phyloP scores from a whole-genome alignment of 345 rosid genomes.

The Syzygium aqueum region DNA sequence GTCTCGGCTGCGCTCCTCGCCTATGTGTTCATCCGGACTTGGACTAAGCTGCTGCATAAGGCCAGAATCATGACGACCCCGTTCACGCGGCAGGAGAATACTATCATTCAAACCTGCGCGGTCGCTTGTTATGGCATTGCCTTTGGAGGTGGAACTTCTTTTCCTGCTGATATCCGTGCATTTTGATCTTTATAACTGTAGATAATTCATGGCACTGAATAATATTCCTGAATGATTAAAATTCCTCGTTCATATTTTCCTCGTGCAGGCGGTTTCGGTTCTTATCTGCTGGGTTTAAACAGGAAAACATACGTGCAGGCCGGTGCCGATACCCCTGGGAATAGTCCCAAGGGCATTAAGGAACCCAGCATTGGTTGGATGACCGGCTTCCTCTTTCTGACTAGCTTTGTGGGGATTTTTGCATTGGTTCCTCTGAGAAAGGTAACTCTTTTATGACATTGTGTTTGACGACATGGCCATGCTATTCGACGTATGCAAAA shows the following conservation, averaged over 20 bases:
- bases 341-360: slow-evolving; percentile 51
- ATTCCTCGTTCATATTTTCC: background rate
- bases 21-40: slow-evolving; percentile 57
- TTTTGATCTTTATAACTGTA: background rate
- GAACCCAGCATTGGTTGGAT: slow-evolving; percentile 74
- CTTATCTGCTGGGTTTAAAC: slow-evolving; percentile 76
- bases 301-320: slow-evolving; percentile 57
- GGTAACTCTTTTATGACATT: slow-evolving; percentile 2
- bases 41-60: slow-evolving; percentile 74
- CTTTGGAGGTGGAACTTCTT: slow-evolving; percentile 48
- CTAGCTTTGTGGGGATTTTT: slow-evolving; percentile 32
- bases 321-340: slow-evolving; percentile 58
- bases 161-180: background rate
- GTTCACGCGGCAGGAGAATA: slow-evolving; percentile 89
- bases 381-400: slow-evolving; percentile 36
- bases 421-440: slow-evolving; percentile 44
- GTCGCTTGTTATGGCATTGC: slow-evolving; percentile 93
- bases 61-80: slow-evolving; percentile 63
- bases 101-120: slow-evolving; percentile 85
- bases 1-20: slow-evolving; percentile 94
- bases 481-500: background rate
- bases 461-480: background rate
- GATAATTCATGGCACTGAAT: background rate
- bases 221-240: background rate
- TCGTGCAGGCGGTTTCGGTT: slow-evolving; percentile 83